Conservation (phyloP, 2,329 filamentous ascomycete species). For the Alternaria incomplexa region DNA sequence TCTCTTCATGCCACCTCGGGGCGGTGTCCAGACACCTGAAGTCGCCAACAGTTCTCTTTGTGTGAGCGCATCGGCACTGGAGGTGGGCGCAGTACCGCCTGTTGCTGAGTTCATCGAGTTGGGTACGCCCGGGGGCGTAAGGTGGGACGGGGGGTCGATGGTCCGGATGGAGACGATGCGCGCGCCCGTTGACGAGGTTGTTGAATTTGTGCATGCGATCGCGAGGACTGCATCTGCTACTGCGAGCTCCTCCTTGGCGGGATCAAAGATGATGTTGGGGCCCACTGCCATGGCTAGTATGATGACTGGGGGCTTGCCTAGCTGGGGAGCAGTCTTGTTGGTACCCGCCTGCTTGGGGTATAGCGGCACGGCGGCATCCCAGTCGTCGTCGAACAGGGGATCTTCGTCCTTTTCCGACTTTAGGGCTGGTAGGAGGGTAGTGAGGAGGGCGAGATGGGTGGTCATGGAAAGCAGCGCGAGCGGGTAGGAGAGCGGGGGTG, state of each 20-base stretch:
- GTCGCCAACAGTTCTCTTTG: conserved; percentile 63
- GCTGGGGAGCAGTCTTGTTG: conserved; percentile 25
- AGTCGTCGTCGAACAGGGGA: conserved; percentile 97
- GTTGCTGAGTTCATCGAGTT: conserved; percentile 55
- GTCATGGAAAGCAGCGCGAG: conserved; percentile 91
- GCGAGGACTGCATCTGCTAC: conserved; percentile 90
- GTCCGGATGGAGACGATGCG: conserved; percentile 55
- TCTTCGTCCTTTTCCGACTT: conserved; percentile 94
- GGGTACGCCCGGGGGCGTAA: conserved; percentile 57
- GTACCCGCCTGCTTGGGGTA: conserved; percentile 63
- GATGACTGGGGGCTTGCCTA: conserved; percentile 77
- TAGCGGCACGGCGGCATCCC: conserved; percentile 80
- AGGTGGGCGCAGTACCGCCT: conserved; percentile 47
- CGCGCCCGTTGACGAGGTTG: conserved; percentile 29
- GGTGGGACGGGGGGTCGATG: conserved; percentile 57
- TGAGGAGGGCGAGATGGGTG: conserved; percentile 89
- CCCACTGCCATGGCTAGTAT: conserved; percentile 87
- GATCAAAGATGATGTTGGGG: conserved; percentile 92
- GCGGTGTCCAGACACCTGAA: conserved; percentile 81
- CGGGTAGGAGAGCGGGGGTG: conserved; percentile 90
- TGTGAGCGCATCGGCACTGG: conserved; percentile 50
- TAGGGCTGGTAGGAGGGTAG: conserved; percentile 81
- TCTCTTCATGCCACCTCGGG: conserved; percentile 81
- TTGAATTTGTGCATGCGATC: conserved; percentile 69
- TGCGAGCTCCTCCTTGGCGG: conserved; percentile 86